Percentiles rank a stretch among this genome's conserved stretches.
Evolutionary conservation across 805 yeast species (phyloP).

Genomic region (Schwanniomyces pseudopolymorphus): DNA sequence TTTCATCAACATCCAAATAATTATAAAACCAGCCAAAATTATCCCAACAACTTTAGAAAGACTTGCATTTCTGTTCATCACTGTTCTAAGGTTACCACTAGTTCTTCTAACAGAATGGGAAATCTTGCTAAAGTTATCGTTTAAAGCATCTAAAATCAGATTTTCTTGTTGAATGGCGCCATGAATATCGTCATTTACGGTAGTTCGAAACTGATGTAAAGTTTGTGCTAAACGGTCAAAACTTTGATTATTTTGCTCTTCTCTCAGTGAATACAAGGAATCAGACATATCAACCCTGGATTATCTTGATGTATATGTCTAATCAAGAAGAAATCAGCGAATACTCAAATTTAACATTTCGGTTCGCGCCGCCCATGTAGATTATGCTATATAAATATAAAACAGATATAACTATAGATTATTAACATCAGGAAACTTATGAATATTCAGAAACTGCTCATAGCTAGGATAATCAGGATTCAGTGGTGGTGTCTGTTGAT

Average conservation of each 20-base stretch:
- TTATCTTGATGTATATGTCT: not conserved
- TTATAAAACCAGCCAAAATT: conserved; percentile 31
- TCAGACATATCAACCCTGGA: conserved; percentile 18
- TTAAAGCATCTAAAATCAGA: conserved; percentile 37
- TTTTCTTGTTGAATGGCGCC: conserved; percentile 40
- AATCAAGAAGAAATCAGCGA: not conserved
- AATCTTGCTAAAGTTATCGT: conserved; percentile 37
- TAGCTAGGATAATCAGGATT: not conserved
- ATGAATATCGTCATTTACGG: conserved; percentile 43
- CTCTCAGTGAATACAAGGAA: conserved; percentile 39
- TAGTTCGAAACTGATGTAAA: conserved; percentile 40
- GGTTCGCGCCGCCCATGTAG: conserved; percentile 1
- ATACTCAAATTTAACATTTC: not conserved
- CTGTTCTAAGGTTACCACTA: conserved; percentile 38
- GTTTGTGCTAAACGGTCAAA: conserved; percentile 45
- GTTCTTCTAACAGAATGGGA: conserved; percentile 40
- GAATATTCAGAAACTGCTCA: conserved; percentile 26
- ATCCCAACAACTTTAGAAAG: conserved; percentile 37
- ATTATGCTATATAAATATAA: not conserved
- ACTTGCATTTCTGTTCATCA: conserved; percentile 43
- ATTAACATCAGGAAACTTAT: conserved; percentile 26
- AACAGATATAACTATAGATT: conserved; percentile 12
- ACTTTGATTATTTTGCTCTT: conserved; percentile 41
- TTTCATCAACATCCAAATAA: conserved; percentile 40
- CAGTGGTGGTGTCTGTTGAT: not conserved